These are phyloP conservation scores for Suhomyces maxii DNA, from an alignment of 1,139 yeast species.

Conservation along the genomic window DNA sequence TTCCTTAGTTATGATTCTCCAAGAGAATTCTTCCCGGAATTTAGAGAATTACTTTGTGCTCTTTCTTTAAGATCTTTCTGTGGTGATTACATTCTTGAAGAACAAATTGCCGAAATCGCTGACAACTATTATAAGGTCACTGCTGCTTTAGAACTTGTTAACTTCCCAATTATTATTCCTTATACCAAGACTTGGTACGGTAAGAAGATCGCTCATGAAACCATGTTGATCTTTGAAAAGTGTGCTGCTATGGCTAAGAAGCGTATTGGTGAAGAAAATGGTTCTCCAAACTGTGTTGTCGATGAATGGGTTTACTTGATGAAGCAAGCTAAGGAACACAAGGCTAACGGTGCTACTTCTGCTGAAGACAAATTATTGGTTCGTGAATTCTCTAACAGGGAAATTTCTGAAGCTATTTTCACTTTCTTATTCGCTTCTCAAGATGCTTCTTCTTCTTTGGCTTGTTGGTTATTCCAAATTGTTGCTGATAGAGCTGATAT, in stretches of 20 bases:
- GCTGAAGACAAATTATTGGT: slow-evolving; percentile 58
- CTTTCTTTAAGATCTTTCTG: slow-evolving; percentile 89
- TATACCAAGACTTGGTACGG: slow-evolving; percentile 99
- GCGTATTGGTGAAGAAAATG: slow-evolving; percentile 70
- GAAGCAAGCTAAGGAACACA: slow-evolving; percentile 68
- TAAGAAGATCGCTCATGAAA: slow-evolving; percentile 85
- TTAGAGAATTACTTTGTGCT: slow-evolving; percentile 95
- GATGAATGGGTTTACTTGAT: slow-evolving; percentile 91
- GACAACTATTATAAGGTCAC: slow-evolving; percentile 91
- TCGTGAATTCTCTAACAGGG: slow-evolving; percentile 85
- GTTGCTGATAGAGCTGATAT: slow-evolving; percentile 95
- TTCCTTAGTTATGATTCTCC: slow-evolving; percentile 66
- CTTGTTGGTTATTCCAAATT: slow-evolving; percentile 97
- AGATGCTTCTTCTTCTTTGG: slow-evolving; percentile 97
- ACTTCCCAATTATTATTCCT: slow-evolving; percentile 94
- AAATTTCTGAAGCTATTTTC: slow-evolving; percentile 93
- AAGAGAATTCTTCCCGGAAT: slow-evolving; percentile 80
- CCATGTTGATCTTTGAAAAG: slow-evolving; percentile 84
- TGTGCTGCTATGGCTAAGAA: slow-evolving; percentile 88
- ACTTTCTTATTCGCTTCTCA: slow-evolving; percentile 96
- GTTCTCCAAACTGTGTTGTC: slow-evolving; percentile 82
- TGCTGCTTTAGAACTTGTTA: slow-evolving; percentile 93
- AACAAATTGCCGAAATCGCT: slow-evolving; percentile 81
- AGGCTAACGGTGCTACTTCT: slow-evolving; percentile 30
- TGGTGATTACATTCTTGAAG: slow-evolving; percentile 91